Base-by-base conservation (phyloP, 495 filamentous ascomycete genomes). In the Aspergillus baeticus region DNA sequence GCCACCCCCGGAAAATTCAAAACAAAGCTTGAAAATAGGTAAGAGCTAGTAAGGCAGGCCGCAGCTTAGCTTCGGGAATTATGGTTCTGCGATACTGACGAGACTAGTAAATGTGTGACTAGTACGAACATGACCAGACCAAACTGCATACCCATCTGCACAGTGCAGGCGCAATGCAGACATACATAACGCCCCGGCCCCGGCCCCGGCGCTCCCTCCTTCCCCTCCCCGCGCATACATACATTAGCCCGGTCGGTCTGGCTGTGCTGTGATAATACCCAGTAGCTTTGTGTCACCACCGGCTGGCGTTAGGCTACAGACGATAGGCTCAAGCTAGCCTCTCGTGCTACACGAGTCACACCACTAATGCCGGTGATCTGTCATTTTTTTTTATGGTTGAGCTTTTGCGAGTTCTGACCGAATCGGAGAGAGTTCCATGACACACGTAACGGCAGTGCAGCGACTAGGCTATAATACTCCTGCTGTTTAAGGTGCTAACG, bases 331-430 rank as follows among this genome's bases (percentile, higher is more conserved):
- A 4, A 29, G 26, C 26, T 29, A 3, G 26, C 26, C 5, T 5
- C 34, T 38, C 20, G 38, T 36, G 31, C 6, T 36, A 8, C 46
- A 36, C 46, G 10, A 49, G 46, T 49, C 46, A 22, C 46, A 49
- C 46, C 46, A 22, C 46, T 49, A 49, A 36, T 49, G 15, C 31
- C 36, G 17, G 31, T 49, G 46, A 47, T 35, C 44, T 49, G 29
- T 49, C 46, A 49, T 20, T 35, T 49, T 49, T 34, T 35, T 8
- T 8, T 29, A 29, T 29, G 26, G 3, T 29, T 29, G 26, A 8
- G 26, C 4, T 29, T n/a, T 29, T 29, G 26, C 8, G 26, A 8
- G 26, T 8, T 29, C 26, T 33, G 33, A 26, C 34, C 45, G 29
- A 48, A 48, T 48, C 29, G 45, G 45, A 48, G 45, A 34, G 17